phyloP scores from a whole-genome alignment of 257 asterid genomes.

The Agastache rugosa region DNA sequence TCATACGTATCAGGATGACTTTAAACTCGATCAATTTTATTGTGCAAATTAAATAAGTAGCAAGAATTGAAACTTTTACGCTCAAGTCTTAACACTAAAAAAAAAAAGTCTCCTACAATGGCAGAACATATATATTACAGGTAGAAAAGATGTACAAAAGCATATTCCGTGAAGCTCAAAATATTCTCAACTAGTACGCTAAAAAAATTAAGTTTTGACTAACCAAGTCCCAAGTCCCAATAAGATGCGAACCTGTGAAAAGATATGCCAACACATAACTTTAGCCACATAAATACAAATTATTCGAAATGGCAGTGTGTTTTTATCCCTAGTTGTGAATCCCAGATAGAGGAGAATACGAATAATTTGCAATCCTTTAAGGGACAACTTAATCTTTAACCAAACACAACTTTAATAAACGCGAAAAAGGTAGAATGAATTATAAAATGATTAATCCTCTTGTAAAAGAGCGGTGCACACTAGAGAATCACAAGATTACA shows the following conservation, averaged over 20 bases:
- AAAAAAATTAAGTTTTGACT: conserved; percentile 5
- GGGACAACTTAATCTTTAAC: conserved; percentile 19
- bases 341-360: conserved; percentile 39
- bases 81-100: no score
- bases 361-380: conserved; percentile 32
- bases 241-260: conserved; percentile 9
- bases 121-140: no score
- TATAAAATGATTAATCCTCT: conserved; percentile 26
- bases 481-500: conserved; percentile 26
- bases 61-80: no score
- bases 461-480: conserved; percentile 45
- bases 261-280: conserved; percentile 35
- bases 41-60: no score
- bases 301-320: conserved; percentile 22
- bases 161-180: neutral
- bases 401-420: conserved; percentile 28
- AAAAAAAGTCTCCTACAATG: no score
- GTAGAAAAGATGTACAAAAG: no score
- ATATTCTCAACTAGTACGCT: neutral
- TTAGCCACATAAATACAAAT: conserved; percentile 18
- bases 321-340: conserved; percentile 7
- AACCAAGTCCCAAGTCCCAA: neutral
- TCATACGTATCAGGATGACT: no score
- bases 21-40: no score
- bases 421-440: conserved; percentile 24